These are phyloP conservation scores for Fragaria nilgerrensis DNA, from an alignment of 306 rosid genomes.

Conservation along the genomic window DNA sequence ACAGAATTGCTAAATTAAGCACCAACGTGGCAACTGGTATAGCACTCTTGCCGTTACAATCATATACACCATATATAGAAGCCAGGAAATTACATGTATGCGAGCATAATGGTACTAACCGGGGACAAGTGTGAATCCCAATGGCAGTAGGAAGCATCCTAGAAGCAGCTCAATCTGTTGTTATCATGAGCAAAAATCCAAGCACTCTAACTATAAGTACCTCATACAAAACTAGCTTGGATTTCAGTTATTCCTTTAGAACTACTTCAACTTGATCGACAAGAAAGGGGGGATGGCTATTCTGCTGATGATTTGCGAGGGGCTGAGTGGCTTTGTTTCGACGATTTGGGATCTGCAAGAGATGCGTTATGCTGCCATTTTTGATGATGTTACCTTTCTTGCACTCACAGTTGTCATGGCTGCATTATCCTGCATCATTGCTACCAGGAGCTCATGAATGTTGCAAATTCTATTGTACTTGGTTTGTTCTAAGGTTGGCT, in stretches of 20 bases:
- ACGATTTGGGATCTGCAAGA: conserved; percentile 53
- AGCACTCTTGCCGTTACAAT: not conserved
- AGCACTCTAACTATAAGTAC: not conserved
- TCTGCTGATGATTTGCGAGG: conserved; percentile 18
- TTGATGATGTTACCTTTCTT: conserved; percentile 24
- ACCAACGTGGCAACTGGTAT: not conserved
- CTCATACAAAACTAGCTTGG: not conserved
- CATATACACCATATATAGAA: not conserved
- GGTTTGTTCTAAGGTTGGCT: not conserved
- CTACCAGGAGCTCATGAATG: conserved; percentile 19
- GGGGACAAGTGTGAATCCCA: not conserved
- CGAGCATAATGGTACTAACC: not conserved
- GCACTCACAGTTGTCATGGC: conserved; percentile 30
- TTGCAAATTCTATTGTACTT: not conserved
- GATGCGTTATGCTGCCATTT: conserved; percentile 37
- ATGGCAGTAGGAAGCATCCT: conserved; percentile 36
- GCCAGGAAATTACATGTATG: conserved; percentile 12
- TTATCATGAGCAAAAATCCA: not conserved
- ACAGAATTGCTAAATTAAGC: not conserved
- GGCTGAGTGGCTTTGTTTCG: conserved; percentile 34
- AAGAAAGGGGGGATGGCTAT: conserved; percentile 18
- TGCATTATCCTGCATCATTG: conserved; percentile 37
- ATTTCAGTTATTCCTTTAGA: not conserved
- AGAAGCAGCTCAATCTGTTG: conserved; percentile 26
- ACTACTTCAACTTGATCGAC: not conserved